Evolutionary conservation across 2,329 filamentous ascomycete genomes (phyloP).

Genomic region (Mariannaea sp.): DNA sequence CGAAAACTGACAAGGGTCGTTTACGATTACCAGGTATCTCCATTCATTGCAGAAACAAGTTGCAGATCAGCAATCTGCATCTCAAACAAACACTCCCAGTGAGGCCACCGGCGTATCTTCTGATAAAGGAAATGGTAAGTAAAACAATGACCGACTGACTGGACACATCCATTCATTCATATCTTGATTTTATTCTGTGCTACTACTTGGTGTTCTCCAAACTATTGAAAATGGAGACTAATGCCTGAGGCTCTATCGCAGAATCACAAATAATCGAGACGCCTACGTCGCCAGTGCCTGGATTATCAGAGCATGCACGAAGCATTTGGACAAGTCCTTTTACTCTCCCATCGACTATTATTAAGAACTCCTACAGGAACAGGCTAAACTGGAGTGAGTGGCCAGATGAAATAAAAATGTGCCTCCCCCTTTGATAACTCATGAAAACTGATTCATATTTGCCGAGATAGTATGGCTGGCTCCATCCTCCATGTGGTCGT

Average conservation of each 20-base stretch:
- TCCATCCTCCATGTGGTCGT: conserved; percentile 43
- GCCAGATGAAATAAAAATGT: not conserved
- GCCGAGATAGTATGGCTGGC: conserved; percentile 40
- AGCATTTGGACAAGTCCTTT: conserved; percentile 41
- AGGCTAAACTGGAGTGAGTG: conserved; percentile 46
- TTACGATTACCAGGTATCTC: conserved; percentile 1
- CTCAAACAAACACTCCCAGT: not conserved
- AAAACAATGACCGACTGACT: no score
- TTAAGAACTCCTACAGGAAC: conserved; percentile 39
- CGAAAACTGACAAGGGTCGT: not conserved
- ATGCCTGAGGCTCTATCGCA: no score
- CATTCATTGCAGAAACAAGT: conserved; percentile 9
- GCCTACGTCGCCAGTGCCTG: not conserved
- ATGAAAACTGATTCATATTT: no score
- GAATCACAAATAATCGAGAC: not conserved
- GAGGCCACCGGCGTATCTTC: not conserved
- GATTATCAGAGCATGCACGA: not conserved
- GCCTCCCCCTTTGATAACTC: no score
- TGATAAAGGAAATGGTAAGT: conserved; percentile 1
- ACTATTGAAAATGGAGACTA: no score
- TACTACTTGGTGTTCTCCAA: no score
- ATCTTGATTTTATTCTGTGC: no score
- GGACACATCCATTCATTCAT: no score
- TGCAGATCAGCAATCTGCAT: conserved; percentile 2
- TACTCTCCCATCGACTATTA: conserved; percentile 35